phyloP scores from a whole-genome alignment of 2,329 filamentous ascomycete species.

The Tolypocladium tundrense region DNA sequence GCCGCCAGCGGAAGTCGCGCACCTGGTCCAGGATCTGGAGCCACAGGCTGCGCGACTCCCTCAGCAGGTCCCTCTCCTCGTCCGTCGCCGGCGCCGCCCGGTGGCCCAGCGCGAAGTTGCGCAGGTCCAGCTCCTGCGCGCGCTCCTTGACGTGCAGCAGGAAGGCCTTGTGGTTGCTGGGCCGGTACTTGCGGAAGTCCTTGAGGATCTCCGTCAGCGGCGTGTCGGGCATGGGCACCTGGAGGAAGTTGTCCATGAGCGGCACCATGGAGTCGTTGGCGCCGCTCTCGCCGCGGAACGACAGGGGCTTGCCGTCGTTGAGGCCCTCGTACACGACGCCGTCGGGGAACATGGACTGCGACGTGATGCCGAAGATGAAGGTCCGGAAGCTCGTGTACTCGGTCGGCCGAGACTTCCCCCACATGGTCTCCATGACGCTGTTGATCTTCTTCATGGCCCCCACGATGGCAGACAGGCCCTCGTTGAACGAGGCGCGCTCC shows the following conservation, averaged over 20 bases:
- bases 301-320: slow-evolving; percentile 57
- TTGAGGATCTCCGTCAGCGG: slow-evolving; percentile 79
- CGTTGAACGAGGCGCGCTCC: slow-evolving; percentile 50
- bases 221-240: slow-evolving; percentile 80
- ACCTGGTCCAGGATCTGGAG: slow-evolving; percentile 62
- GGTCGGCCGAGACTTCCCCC: slow-evolving; percentile 72
- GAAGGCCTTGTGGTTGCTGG: slow-evolving; percentile 81
- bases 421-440: slow-evolving; percentile 80
- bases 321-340: slow-evolving; percentile 86
- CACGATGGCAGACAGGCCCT: slow-evolving; percentile 52
- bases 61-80: slow-evolving; percentile 32
- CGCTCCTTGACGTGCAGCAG: slow-evolving; percentile 56
- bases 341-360: slow-evolving; percentile 86
- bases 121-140: slow-evolving; percentile 39
- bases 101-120: slow-evolving; percentile 43
- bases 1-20: slow-evolving; percentile 71
- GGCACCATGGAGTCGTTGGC: slow-evolving; percentile 94
- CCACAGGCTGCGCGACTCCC: slow-evolving; percentile 49
- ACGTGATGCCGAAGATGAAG: slow-evolving; percentile 94
- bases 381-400: slow-evolving; percentile 87
- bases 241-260: slow-evolving; percentile 75
- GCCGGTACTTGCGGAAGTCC: slow-evolving; percentile 84
- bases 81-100: slow-evolving; percentile 8
- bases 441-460: slow-evolving; percentile 56
- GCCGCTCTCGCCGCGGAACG: slow-evolving; percentile 84